Evolutionary conservation across 352 stramenopile genomes (phyloP).

Genomic region (Peronosclerospora sorghi): DNA sequence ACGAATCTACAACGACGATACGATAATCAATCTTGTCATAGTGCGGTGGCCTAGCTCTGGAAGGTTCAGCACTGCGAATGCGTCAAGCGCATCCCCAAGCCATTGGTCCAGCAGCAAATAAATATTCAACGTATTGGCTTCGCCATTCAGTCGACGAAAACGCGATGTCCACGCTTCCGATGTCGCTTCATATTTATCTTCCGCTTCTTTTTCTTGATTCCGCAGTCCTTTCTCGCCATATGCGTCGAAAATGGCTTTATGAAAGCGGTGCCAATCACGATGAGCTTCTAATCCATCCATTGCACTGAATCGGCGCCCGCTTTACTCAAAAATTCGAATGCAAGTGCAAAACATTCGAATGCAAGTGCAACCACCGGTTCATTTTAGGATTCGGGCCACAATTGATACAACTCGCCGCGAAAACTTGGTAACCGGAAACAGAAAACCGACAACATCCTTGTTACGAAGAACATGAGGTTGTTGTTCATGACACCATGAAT

Average conservation of each 20-base stretch:
- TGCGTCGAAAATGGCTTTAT: conserved; percentile 82
- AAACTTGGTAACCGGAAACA: conserved; percentile 82
- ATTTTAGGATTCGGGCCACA: conserved; percentile 81
- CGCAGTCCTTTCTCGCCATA: conserved; percentile 80
- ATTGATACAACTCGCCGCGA: conserved; percentile 76
- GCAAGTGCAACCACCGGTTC: conserved; percentile 65
- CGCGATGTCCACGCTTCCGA: conserved; percentile 73
- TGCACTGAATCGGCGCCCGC: conserved; percentile 76
- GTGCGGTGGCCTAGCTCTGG: too few relatives aligned
- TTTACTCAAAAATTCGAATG: conserved; percentile 74
- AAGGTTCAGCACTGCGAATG: conserved; percentile 79
- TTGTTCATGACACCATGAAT: conserved; percentile 87
- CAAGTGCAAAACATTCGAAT: too few relatives aligned
- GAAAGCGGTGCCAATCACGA: conserved; percentile 78
- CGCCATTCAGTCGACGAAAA: conserved; percentile 66
- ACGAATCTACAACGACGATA: too few relatives aligned
- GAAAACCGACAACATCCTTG: conserved; percentile 77
- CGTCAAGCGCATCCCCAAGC: conserved; percentile 84
- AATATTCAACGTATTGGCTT: conserved; percentile 84
- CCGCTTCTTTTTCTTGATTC: conserved; percentile 77
- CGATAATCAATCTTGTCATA: too few relatives aligned
- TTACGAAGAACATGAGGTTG: conserved; percentile 87
- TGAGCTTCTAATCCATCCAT: conserved; percentile 84
- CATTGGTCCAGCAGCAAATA: conserved; percentile 81
- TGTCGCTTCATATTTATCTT: conserved; percentile 85